These are phyloP conservation scores for Aspergillus diversus DNA, from an alignment of 495 filamentous ascomycete species.

Conservation along the genomic window DNA sequence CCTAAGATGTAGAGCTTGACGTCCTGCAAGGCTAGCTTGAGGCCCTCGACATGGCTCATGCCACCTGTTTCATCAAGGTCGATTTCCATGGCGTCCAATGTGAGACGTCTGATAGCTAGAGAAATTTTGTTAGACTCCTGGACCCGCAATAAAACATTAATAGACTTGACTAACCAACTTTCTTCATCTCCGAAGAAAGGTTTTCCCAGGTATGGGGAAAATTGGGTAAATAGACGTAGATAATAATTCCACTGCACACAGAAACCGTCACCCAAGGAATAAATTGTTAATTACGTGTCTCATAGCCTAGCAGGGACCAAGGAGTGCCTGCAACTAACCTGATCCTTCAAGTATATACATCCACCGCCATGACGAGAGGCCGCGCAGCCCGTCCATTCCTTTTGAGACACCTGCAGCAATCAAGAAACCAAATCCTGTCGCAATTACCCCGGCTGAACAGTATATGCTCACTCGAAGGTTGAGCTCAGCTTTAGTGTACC, in stretches of 20 bases:
- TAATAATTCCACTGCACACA: conserved; percentile 31
- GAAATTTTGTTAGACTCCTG: background rate
- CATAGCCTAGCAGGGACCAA: background rate
- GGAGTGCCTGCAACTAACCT: background rate
- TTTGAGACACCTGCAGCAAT: conserved; percentile 53
- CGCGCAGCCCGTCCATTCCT: conserved; percentile 40
- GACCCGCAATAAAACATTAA: background rate
- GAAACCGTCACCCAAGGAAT: background rate
- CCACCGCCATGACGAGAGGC: conserved; percentile 45
- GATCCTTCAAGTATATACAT: conserved; percentile 47
- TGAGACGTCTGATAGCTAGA: conserved; percentile 41
- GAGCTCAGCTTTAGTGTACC: conserved; percentile 16
- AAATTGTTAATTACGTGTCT: background rate
- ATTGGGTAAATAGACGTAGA: conserved; percentile 39
- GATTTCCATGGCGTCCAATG: conserved; percentile 33
- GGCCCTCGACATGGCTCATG: conserved; percentile 38
- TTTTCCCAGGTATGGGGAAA: conserved; percentile 41
- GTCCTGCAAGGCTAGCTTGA: conserved; percentile 46
- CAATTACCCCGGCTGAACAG: background rate
- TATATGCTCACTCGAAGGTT: conserved; percentile 11
- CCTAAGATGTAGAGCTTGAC: conserved; percentile 44
- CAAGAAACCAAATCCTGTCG: conserved; percentile 11
- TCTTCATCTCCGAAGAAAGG: conserved; percentile 41
- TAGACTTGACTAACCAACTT: conserved; percentile 23
- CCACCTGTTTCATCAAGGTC: conserved; percentile 42